Evolutionary conservation across 129 eudicot species (phyloP), one percentile per base, ranked within the genome.

Genomic region (Flaveria sonorensis): DNA sequence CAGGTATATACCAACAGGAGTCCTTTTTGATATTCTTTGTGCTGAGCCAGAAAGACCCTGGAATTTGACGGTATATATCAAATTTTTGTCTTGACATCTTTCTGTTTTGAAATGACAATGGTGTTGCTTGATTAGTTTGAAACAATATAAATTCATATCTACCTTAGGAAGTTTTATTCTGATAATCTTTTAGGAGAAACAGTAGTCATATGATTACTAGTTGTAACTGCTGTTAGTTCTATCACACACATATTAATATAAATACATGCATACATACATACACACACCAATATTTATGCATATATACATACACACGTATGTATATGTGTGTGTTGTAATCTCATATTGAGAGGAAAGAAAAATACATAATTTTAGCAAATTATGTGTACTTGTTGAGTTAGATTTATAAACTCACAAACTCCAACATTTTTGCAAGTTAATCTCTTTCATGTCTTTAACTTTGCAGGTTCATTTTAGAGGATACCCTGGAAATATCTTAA

Each of bases 1-100:
- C 92, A 95, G 99, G 99, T 89, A 88, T 73, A 88, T 95, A 80
- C 97, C 99, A 26, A 91, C 97, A 47, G 99, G 99, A 46, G 96
- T 92, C 28, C 96, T 95, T 60, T 95, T 88, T 86, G 99, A 95
- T 85, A 94, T 95, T 88, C 90, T 95, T 71, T 95, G 99, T 86
- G 94, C 94, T 46, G 99, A 88, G 83, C 96, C 99, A 52, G 96
- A 95, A 77, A 88, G 96, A 76, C 99, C 99, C 50, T 95, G 99
- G 99, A 92, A 95, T 81, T 78, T 95, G 73, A 95, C 94, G 71
- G 99, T 95, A 91, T 70, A 64, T 73, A 36, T 72, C 61, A 36
- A 21, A 71, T 32, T 43, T 32, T 62, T 42, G 3, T 70, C 61
- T 56, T 36, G 55, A 60, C 73, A 15, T 63, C 20, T 72, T 69